Evolutionary conservation across 192 early-diverging fungal species (phyloP).

Genomic region (Phycomyces nitens): DNA sequence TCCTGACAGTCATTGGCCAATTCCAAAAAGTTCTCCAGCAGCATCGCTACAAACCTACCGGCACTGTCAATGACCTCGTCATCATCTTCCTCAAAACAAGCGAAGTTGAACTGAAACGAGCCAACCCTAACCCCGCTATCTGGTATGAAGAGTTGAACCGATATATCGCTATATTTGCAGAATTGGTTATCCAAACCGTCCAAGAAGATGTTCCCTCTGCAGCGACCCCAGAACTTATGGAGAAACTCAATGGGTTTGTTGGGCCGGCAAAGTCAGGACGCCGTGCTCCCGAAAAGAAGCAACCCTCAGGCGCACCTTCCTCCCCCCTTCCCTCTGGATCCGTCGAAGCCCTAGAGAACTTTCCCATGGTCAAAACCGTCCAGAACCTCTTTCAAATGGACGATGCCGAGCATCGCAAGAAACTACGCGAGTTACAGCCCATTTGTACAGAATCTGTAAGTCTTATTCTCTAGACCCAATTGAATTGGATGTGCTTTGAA

Average conservation of each 20-base stretch:
- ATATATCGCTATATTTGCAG: constrained; percentile 43
- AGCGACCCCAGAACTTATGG: constrained; percentile 31
- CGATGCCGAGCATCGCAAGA: constrained; percentile 34
- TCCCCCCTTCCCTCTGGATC: not conserved
- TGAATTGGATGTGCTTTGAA: no score
- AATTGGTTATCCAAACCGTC: constrained; percentile 43
- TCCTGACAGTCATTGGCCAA: constrained; percentile 32
- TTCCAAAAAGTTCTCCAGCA: constrained; percentile 36
- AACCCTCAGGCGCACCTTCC: not conserved
- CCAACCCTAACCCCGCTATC: constrained; percentile 32
- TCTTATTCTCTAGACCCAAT: not conserved
- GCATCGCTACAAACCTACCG: constrained; percentile 41
- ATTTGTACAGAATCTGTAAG: constrained; percentile 47
- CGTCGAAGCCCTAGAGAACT: constrained; percentile 12
- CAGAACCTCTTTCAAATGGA: constrained; percentile 40
- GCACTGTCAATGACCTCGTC: constrained; percentile 45
- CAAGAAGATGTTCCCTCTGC: constrained; percentile 35
- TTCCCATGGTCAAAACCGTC: constrained; percentile 25
- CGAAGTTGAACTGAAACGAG: constrained; percentile 28
- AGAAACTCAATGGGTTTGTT: constrained; percentile 17
- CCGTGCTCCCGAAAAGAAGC: constrained; percentile 9
- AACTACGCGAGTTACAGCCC: constrained; percentile 37
- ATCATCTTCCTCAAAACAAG: constrained; percentile 42
- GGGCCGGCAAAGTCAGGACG: constrained; percentile 8
- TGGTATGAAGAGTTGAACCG: constrained; percentile 40